These are phyloP conservation scores for Penicillium nordicum DNA, from an alignment of 2,329 filamentous ascomycete species.

Conservation along the genomic window DNA sequence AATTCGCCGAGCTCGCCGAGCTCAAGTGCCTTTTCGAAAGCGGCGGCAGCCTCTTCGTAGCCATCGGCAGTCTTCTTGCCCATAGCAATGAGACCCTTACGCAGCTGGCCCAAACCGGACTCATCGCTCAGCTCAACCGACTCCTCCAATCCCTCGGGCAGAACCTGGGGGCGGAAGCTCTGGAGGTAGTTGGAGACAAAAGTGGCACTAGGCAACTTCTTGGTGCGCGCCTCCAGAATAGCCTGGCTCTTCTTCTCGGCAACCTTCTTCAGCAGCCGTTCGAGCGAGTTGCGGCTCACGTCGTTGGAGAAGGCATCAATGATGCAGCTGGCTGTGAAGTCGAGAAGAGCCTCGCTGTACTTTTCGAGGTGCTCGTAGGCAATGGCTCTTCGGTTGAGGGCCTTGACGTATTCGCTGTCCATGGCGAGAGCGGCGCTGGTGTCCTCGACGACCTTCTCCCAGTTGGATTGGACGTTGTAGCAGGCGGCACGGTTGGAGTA, in stretches of 20 bases:
- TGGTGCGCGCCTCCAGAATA: slow-evolving; percentile 74
- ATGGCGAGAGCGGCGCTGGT: slow-evolving; percentile 92
- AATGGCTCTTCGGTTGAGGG: slow-evolving; percentile 90
- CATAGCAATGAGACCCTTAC: slow-evolving; percentile 76
- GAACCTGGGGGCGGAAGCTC: slow-evolving; percentile 83
- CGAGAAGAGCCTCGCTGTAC: slow-evolving; percentile 90
- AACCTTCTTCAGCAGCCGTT: slow-evolving; percentile 92
- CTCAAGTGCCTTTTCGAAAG: slow-evolving; percentile 86
- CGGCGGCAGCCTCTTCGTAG: slow-evolving; percentile 80
- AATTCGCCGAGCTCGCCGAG: slow-evolving; percentile 73
- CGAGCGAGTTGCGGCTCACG: slow-evolving; percentile 80
- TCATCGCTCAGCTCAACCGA: slow-evolving; percentile 71
- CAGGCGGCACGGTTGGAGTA: slow-evolving; percentile 98
- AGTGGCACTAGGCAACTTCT: slow-evolving; percentile 88
- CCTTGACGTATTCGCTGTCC: slow-evolving; percentile 95
- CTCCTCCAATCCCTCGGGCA: slow-evolving; percentile 79
- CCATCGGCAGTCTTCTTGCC: slow-evolving; percentile 83
- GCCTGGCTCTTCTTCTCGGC: slow-evolving; percentile 90
- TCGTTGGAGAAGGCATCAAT: slow-evolving; percentile 97
- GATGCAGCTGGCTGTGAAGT: slow-evolving; percentile 98
- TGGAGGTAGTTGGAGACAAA: slow-evolving; percentile 99
- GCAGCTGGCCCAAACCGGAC: slow-evolving; percentile 79
- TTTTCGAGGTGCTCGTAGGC: slow-evolving; percentile 91
- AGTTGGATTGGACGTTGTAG: slow-evolving; percentile 88
- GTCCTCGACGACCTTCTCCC: slow-evolving; percentile 95